Evolutionary conservation across 2,329 filamentous ascomycete genomes (phyloP).

Genomic region (Aureobasidium uvarum): DNA sequence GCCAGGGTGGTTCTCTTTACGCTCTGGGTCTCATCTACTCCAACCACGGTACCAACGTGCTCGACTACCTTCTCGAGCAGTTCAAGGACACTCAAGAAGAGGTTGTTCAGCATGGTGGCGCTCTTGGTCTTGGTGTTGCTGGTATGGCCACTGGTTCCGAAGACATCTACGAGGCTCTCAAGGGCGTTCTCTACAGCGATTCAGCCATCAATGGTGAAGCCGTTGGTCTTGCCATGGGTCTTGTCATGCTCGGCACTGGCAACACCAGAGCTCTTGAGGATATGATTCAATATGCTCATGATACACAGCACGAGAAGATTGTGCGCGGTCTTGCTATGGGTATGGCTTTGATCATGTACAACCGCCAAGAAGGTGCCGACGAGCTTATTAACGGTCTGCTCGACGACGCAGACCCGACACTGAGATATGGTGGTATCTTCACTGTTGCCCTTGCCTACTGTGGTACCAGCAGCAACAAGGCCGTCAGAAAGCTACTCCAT

Average conservation of each 20-base stretch:
- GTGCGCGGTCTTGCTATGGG: slow-evolving; percentile 92
- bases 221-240: slow-evolving; percentile 90
- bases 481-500: slow-evolving; percentile 90
- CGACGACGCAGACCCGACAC: slow-evolving; percentile 86
- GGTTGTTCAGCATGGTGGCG: slow-evolving; percentile 95
- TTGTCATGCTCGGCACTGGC: slow-evolving; percentile 98
- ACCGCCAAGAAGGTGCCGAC: slow-evolving; percentile 89
- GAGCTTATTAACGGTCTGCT: slow-evolving; percentile 91
- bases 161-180: slow-evolving; percentile 87
- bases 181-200: slow-evolving; percentile 83
- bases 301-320: slow-evolving; percentile 98
- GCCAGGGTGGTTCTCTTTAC: slow-evolving; percentile 92
- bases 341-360: slow-evolving; percentile 99
- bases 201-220: slow-evolving; percentile 97
- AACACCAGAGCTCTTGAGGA: slow-evolving; percentile 90
- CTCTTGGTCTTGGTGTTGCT: slow-evolving; percentile 90
- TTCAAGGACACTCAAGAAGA: slow-evolving; percentile 79
- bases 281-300: slow-evolving; percentile 97
- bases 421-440: slow-evolving; percentile 97
- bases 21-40: slow-evolving; percentile 95
- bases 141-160: slow-evolving; percentile 95
- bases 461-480: slow-evolving; percentile 97
- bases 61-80: slow-evolving; percentile 73
- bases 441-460: slow-evolving; percentile 98
- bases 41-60: slow-evolving; percentile 89